Base-by-base conservation (phyloP, 495 filamentous ascomycete species). In the Venustampulla echinocandica region DNA sequence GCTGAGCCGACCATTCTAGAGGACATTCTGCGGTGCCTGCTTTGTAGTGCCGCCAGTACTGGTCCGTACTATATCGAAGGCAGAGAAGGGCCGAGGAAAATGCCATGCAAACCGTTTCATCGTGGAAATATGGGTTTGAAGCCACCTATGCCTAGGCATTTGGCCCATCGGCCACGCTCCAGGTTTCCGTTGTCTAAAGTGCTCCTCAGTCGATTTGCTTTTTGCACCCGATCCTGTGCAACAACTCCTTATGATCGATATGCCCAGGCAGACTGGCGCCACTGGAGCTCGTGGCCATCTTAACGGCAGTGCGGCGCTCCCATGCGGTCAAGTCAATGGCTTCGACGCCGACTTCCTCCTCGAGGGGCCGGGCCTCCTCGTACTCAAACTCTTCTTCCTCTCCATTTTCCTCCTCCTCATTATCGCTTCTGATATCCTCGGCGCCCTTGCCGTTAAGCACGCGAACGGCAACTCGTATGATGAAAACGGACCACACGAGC, bases 401-500 rank as follows among this genome's bases (percentile, higher is more conserved):
- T 42, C 86, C 84, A 44, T 81, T 81, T 48, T 86, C 84, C 40
- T 75, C 74, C 27, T 71, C 79, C 42, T 87, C 84, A 44, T 81
- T 81, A 49, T 86, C 84, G 50, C 80, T 85, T 40, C 84, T 73
- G 19, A 72, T 71, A 52, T 88, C 84, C 46, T 84, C 83, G 14
- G 84, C 82, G 24, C 68, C 68, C 17, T 73, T 67, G 18, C 79
- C 81, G 18, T 65, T 71, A 10, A 87, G 56, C 1, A 86, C 79
- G 13, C 68, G 69, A 40, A 72, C 68, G 14, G 80, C 83, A 1
- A 88, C 77, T 20, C 71, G 69, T 15, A 77, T 53, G 47, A 85
- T 83, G 71, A 81, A 79, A 48, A 57, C 64, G 56, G 82, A 82
- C 81, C 81, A 85, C 5, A 79, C 55, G 44, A 88, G 84, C 80